Evolutionary conservation across 495 filamentous ascomycete species (phyloP), one percentile per base, ranked within the genome.

Genomic region (Hypoxylon fragiforme): DNA sequence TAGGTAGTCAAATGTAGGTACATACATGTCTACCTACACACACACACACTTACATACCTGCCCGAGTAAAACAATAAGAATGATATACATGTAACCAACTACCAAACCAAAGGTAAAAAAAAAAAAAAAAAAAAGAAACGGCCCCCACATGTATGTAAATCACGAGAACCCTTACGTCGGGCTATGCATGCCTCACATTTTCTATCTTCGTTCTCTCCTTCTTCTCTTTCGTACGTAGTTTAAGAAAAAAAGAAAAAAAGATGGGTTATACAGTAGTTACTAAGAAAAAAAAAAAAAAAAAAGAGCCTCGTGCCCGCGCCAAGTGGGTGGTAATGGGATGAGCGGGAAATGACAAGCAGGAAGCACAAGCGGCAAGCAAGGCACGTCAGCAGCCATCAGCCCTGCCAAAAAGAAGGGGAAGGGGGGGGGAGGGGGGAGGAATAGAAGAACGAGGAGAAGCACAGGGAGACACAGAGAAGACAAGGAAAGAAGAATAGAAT

Each of bases 351-450:
- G 51, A 61, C 57, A 52, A 41, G 42, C 57, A 61, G 46, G 57
- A 50, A 34, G 50, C 39, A 60, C 24, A 28, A 28, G 24, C 24
- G 9, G 4, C 24, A 34, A 6, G 31, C 31, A 37, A 7, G n/a
- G 13, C 34, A 13, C 44, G 47, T 32, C 32, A 37, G 46, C 46
- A 61, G 55, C 51, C 51, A 51, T 61, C 57, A 61, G 57, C 57
- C 57, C 57, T 61, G 57, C 51, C 18, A 57, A 9, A 4, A 4
- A 28, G 24, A 4, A 4, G 9, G 24, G 24, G 9, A 28, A 9
- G 4, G 24, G 9, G 44, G 49, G 39, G 13, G 43, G 47, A 22
- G 20, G 28, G 26, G 50, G 43, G 7, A 34, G n/a, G n/a, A 12
- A 3, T 3, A 28, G 26, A 35, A 40, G 24, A 40, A 41, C n/a